Evolutionary conservation across 768 basidiomycete species (phyloP).

Genomic region (Leucosporidium creatinivorum): DNA sequence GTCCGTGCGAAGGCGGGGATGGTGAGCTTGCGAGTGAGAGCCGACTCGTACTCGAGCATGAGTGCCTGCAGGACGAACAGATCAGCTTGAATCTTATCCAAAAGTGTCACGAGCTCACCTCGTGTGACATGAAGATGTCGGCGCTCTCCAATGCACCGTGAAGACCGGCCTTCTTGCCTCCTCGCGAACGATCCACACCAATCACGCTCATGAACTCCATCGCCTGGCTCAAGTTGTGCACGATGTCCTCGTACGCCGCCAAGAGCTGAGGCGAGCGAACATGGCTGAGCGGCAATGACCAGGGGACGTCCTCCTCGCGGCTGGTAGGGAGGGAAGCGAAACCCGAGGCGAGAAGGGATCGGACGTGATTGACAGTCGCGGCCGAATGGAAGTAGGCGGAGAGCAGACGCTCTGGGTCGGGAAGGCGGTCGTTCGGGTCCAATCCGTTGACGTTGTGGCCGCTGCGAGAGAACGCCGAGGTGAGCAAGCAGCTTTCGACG

Average conservation of each 20-base stretch:
- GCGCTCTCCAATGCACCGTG: constrained; percentile 73
- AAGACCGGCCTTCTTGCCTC: constrained; percentile 60
- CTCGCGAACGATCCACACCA: constrained; percentile 53
- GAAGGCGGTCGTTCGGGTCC: constrained; percentile 69
- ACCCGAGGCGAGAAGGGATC: constrained; percentile 78
- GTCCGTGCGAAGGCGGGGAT: constrained; percentile 25
- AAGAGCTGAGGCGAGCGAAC: constrained; percentile 71
- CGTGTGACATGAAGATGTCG: constrained; percentile 79
- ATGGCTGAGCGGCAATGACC: constrained; percentile 72
- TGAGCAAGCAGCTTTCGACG: not conserved
- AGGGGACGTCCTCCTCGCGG: constrained; percentile 12
- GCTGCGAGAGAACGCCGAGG: constrained; percentile 44
- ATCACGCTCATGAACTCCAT: constrained; percentile 88
- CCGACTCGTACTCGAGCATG: constrained; percentile 85
- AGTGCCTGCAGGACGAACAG: constrained; percentile 59
- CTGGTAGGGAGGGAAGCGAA: constrained; percentile 66
- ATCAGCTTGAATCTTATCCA: too few relatives aligned
- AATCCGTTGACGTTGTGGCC: constrained; percentile 91
- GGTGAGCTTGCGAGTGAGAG: constrained; percentile 58
- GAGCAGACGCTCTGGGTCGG: constrained; percentile 82
- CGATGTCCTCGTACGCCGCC: constrained; percentile 72
- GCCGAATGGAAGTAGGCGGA: constrained; percentile 96
- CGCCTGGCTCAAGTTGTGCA: constrained; percentile 76
- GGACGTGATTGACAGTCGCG: constrained; percentile 84
- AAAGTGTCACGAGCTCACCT: constrained; percentile 31